Base-by-base conservation (phyloP, 164 flowering plant species). In the Nelumbo lutea region DNA sequence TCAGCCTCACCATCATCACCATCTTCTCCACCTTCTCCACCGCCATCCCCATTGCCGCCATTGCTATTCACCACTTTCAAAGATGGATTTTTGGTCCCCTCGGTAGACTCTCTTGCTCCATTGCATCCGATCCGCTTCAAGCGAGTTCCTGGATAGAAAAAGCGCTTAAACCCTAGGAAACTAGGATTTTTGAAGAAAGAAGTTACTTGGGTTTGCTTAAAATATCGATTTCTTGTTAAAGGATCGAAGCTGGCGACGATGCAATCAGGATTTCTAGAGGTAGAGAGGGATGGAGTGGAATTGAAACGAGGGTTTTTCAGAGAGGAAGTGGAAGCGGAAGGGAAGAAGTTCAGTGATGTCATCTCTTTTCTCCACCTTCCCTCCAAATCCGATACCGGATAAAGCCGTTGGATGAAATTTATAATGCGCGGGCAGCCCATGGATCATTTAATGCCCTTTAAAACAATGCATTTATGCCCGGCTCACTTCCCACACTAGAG, bases 1-100 rank as follows among this genome's bases (percentile, higher is more conserved):
- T 77, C 87, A 50, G 8, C 76, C 61, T 78, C 57, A 1, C 59
- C 76, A 11, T 74, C 87, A 45, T 75, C 87, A 4, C 71, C 88
- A 10, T 68, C 85, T 8, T 67, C 91, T 9, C 70, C n/a, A n/a
- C n/a, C 93, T 0, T 72, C 90, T 1, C 71, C 88, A 15, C 78
- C 91, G 1, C 80, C 87, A 2, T 82, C 88, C 2, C 77, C 93
- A 3, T 77, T 85, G 2, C 71, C 73, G 38, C 71, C 76, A n/a
- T 77, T 77, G 38, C 69, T 72, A 27, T 58, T 64, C 6, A 65
- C 61, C 43, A 47, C n/a, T 39, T 72, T 73, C 62, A 78, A 44
- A 42, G 46, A 75, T 14, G 78, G 71, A 27, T 27, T 27, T 67
- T 86, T 85, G 38, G 83, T 73, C 15, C 87, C 90, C 61, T 86